A percentile compares a stretch with the other conserved stretches of the same genome.
phyloP scores from a whole-genome alignment of 139 green algal genomes.

The Coelastrella sp. region DNA sequence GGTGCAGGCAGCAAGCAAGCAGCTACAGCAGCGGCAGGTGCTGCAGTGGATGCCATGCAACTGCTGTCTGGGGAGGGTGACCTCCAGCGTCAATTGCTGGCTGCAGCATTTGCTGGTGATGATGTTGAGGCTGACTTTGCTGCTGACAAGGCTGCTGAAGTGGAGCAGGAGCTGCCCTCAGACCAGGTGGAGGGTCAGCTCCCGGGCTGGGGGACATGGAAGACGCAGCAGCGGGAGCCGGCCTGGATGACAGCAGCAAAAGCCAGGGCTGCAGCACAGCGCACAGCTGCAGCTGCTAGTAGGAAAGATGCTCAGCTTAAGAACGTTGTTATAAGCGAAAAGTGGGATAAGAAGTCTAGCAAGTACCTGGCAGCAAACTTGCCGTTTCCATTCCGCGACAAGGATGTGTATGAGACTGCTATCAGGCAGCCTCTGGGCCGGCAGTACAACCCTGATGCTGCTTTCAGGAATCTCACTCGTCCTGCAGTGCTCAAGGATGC shows the following conservation, averaged over 20 bases:
- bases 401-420: conserved; percentile 65
- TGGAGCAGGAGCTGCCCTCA: conserved; percentile 88
- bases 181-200: conserved; percentile 74
- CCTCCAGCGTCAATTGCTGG: conserved; percentile 29
- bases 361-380: conserved; percentile 79
- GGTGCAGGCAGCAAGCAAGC: conserved; percentile 8
- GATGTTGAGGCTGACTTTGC: conserved; percentile 95
- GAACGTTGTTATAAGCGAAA: conserved; percentile 92
- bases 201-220: conserved; percentile 95
- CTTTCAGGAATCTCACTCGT: conserved; percentile 85
- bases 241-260: conserved; percentile 78
- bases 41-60: conserved; percentile 30
- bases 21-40: background rate
- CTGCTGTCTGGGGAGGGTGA: conserved; percentile 28
- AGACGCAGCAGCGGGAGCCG: conserved; percentile 79
- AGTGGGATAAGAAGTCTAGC: conserved; percentile 88
- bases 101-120: conserved; percentile 88
- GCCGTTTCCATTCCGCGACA: conserved; percentile 79
- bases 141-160: conserved; percentile 84
- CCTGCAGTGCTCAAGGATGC: conserved; percentile 79
- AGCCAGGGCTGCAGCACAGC: conserved; percentile 70
- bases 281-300: conserved; percentile 63
- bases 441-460: conserved; percentile 92
- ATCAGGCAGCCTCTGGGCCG: conserved; percentile 88
- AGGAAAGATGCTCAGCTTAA: conserved; percentile 86